Conservation (phyloP, 2,329 filamentous ascomycete genomes). For the Ophiostoma himal-ulmi region DNA sequence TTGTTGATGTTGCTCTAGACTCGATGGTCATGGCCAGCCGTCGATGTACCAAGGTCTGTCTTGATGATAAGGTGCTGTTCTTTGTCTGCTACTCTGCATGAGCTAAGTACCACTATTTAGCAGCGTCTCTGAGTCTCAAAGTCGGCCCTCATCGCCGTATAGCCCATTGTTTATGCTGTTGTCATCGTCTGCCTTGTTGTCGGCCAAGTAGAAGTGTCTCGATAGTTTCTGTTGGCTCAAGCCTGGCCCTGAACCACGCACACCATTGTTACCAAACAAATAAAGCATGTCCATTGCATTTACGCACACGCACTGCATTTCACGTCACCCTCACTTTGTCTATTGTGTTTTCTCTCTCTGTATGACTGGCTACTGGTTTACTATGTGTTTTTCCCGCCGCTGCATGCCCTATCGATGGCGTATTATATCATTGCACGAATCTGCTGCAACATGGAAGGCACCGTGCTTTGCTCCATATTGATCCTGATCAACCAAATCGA, state of each 20-base stretch:
- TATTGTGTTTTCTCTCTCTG: neutral
- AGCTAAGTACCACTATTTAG: no score
- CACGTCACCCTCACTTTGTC: neutral
- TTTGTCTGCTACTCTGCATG: no score
- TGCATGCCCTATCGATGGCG: neutral
- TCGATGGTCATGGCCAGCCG: neutral
- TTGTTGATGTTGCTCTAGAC: neutral
- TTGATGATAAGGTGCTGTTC: neutral
- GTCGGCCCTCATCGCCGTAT: neutral
- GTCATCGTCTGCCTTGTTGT: neutral
- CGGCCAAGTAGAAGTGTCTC: neutral
- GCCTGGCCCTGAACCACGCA: neutral
- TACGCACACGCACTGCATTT: neutral
- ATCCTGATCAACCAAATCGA: neutral
- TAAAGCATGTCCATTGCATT: neutral
- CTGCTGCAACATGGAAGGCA: neutral
- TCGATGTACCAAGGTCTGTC: neutral
- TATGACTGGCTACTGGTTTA: neutral
- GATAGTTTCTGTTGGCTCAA: neutral
- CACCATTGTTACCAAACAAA: neutral
- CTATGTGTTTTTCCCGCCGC: no score
- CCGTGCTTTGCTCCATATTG: neutral
- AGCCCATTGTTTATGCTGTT: neutral
- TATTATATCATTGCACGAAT: neutral
- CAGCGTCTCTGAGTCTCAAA: no score